Evolutionary conservation across 768 basidiomycete genomes (phyloP), one percentile per base, ranked within the genome.

Genomic region (Mycena sanguinolenta): DNA sequence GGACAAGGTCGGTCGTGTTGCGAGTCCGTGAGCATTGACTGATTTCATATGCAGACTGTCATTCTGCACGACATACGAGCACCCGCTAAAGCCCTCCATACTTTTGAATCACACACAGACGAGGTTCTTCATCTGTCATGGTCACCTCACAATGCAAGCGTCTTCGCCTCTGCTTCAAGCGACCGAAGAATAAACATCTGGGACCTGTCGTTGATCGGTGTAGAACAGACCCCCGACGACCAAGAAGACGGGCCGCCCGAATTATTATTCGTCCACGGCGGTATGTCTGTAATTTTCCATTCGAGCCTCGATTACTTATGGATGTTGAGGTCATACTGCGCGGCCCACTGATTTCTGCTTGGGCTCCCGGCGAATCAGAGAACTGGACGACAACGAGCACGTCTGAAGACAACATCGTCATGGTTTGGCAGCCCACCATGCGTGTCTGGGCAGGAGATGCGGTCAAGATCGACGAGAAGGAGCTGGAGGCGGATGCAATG

Each of bases 181-280:
- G 98, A 99, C 79, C 89, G 98, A 50, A 87, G 98, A 13, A 88
- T 99, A 71, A 97, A 98, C 75, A 84, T 99, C 57, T 99, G 98
- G 98, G 97, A 99, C 82, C 80, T 98, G 66, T 87, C 90, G 27
- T 88, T 92, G 69, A 97, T 98, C 71, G 98, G 98, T 0, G 88
- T 92, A 46, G 98, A 99, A 79, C 98, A 99, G 80, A 95, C 95
- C 2, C 98, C 97, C 4, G 98, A 99, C 73, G 98, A 99, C 77
- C 94, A 96, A 67, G 98, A 99, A 79, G 98, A 99, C 76, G 98
- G 98, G 1, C 96, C 98, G 19, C 98, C 98, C 1, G 98, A 99
- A 80, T 82, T 99, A 67, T 81, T 99, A 73, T 99, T 99, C 80
- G 89, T 98, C 55, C 98, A 99, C 74, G 98, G 98, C 74, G 98